Conservation (phyloP, 129 eudicot genomes). For the Solidago caesia region DNA sequence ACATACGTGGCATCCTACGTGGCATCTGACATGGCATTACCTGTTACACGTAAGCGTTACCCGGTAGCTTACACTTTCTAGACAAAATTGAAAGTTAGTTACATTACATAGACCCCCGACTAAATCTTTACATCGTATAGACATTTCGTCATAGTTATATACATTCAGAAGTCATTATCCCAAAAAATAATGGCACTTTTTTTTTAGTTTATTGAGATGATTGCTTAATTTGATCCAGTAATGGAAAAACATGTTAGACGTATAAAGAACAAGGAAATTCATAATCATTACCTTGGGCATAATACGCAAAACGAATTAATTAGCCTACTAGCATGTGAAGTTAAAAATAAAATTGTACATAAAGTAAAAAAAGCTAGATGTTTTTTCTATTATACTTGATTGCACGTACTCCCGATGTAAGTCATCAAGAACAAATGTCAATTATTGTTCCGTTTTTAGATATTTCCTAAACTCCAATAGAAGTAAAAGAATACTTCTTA, state of each 20-base stretch:
- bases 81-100: no score
- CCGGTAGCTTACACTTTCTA: no score
- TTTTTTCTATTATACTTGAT: constrained; percentile 18
- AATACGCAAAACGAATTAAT: constrained; percentile 5
- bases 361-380: constrained; percentile 9
- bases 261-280: constrained; percentile 8
- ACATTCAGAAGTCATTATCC: no score
- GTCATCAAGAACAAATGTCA: constrained; percentile 26
- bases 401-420: constrained; percentile 10
- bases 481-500: constrained; percentile 18
- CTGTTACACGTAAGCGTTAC: no score
- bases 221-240: constrained; percentile 8
- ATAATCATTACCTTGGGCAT: constrained; percentile 21
- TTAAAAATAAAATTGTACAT: not conserved
- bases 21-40: no score
- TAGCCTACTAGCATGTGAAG: not conserved
- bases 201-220: not conserved
- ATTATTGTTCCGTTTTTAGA: constrained; percentile 22
- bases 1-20: no score
- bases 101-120: no score
- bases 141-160: no score
- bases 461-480: not conserved
- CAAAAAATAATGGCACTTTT: not conserved
- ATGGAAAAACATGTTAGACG: constrained; percentile 8
- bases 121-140: no score